These are phyloP conservation scores for Leccinum pallidistipes DNA, from an alignment of 1,284 basidiomycete genomes.

Conservation along the genomic window DNA sequence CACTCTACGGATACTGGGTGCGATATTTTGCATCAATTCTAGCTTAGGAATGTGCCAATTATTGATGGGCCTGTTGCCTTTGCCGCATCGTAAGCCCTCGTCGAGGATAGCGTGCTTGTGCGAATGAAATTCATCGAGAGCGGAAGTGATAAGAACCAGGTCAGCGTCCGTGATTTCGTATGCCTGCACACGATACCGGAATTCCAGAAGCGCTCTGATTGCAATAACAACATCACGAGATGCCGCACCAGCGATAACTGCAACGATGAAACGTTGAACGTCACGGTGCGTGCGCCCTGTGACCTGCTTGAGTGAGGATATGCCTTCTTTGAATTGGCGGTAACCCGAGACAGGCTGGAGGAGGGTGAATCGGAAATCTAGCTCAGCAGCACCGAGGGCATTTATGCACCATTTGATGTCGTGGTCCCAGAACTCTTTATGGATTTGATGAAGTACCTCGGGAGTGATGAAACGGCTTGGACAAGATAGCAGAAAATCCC, in stretches of 20 bases:
- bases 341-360: not conserved
- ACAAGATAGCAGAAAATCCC: not conserved
- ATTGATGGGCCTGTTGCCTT: not conserved
- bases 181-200: not conserved
- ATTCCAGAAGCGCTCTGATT: not conserved
- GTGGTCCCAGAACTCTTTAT: not conserved
- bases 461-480: not conserved
- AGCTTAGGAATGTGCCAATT: not conserved
- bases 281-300: not conserved
- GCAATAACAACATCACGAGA: not conserved
- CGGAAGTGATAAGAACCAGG: not conserved
- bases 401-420: not conserved
- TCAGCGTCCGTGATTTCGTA: not conserved
- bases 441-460: not conserved
- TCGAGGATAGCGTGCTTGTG: not conserved
- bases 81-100: not conserved
- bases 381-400: not conserved
- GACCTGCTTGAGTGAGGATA: not conserved
- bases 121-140: not conserved
- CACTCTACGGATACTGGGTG: not conserved
- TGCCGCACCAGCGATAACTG: not conserved
- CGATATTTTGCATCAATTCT: not conserved
- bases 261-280: not conserved
- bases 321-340: not conserved
- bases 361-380: not conserved